Percentiles rank a stretch among this genome's conserved stretches.
phyloP scores from a whole-genome alignment of 352 stramenopile genomes.

The Globisporangium echinulatum region DNA sequence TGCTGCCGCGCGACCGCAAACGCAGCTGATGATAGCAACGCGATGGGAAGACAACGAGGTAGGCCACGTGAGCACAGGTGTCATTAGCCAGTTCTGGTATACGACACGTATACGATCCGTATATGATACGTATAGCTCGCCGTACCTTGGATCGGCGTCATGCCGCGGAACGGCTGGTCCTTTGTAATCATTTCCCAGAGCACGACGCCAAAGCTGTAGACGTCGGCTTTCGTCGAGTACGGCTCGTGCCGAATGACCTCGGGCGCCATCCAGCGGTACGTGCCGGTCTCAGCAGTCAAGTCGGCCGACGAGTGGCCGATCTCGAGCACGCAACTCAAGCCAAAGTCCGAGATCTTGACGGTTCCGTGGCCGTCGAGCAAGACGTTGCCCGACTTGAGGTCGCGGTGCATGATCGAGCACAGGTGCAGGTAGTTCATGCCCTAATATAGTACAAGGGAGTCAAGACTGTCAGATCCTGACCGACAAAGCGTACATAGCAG shows the following conservation, averaged over 20 bases:
- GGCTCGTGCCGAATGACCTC: slow-evolving; percentile 91
- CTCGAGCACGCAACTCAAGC: slow-evolving; percentile 78
- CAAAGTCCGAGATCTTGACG: slow-evolving; percentile 88
- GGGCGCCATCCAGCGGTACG: slow-evolving; percentile 94
- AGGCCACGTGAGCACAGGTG: slow-evolving; percentile 4
- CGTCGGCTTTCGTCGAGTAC: slow-evolving; percentile 93
- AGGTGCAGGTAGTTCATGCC: slow-evolving; percentile 94
- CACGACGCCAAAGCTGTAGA: slow-evolving; percentile 92
- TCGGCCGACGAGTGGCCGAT: slow-evolving; percentile 63
- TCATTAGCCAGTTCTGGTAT: not conserved
- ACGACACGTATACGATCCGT: too few species aligned
- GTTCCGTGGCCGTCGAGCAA: slow-evolving; percentile 76
- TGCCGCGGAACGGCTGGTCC: slow-evolving; percentile 77
- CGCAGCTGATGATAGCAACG: slow-evolving; percentile 26
- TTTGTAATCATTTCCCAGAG: slow-evolving; percentile 83
- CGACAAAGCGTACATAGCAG: not conserved
- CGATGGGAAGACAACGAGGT: too few species aligned
- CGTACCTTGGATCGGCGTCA: slow-evolving; percentile 80
- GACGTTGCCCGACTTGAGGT: slow-evolving; percentile 96
- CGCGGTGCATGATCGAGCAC: slow-evolving; percentile 92
- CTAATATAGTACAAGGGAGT: slow-evolving; percentile 14
- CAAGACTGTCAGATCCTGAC: not conserved
- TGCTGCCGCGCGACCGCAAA: slow-evolving; percentile 82
- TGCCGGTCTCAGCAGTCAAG: slow-evolving; percentile 82
- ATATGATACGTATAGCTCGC: too few species aligned